Percentiles rank a stretch among this genome's conserved stretches.
These are phyloP conservation scores for Tricholoma flavovirens DNA, from an alignment of 768 basidiomycete species.

Conservation along the genomic window DNA sequence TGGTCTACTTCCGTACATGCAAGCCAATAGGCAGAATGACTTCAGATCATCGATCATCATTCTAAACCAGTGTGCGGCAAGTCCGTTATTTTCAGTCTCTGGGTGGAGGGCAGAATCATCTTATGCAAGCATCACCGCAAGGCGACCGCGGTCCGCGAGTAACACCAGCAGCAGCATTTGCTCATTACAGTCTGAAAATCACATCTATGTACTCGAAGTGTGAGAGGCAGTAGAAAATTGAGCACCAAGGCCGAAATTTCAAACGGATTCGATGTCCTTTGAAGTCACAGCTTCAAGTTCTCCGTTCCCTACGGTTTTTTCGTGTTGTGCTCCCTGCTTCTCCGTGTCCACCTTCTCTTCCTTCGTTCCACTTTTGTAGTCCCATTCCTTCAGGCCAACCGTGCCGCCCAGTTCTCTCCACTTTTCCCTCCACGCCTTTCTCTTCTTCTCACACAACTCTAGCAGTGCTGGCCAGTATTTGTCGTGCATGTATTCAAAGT, in stretches of 20 bases:
- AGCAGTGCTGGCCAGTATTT: conserved; percentile 71
- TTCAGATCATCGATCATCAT: no score
- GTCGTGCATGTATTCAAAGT: conserved; percentile 70
- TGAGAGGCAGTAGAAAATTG: neutral
- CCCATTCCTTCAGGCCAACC: conserved; percentile 76
- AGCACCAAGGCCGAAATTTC: neutral
- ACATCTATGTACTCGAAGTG: neutral
- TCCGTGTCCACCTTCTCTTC: neutral
- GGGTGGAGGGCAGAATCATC: no score
- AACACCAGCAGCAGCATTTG: no score
- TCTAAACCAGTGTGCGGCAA: no score
- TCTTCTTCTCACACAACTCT: conserved; percentile 45
- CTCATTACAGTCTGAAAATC: neutral
- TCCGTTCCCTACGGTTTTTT: neutral
- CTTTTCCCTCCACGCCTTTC: conserved; percentile 42
- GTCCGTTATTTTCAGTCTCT: no score
- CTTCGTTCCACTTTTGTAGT: conserved; percentile 45
- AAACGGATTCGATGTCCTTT: neutral
- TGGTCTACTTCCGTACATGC: no score
- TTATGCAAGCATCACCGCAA: no score
- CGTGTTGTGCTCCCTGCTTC: conserved; percentile 1
- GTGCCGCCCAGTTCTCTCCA: conserved; percentile 68
- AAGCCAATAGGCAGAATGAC: no score
- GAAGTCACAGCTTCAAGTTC: neutral
- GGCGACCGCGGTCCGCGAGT: no score